These are phyloP conservation scores for Glycine tomentella DNA, from an alignment of 306 rosid genomes.

Conservation along the genomic window DNA sequence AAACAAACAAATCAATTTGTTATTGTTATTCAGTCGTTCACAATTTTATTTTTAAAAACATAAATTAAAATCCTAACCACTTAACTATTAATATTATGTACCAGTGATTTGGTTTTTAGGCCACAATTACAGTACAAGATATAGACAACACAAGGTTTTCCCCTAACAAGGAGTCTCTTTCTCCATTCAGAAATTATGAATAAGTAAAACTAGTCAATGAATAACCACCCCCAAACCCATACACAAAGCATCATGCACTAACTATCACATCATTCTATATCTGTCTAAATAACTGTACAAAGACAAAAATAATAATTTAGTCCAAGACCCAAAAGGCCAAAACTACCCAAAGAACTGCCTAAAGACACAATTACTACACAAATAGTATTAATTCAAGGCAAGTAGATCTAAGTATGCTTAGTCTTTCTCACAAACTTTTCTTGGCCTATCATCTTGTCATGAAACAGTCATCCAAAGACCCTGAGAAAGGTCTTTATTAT, in stretches of 20 bases:
- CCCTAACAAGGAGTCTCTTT: too few relatives aligned
- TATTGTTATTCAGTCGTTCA: constrained; percentile 17
- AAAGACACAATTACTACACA: neutral
- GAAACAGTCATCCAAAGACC: constrained; percentile 30
- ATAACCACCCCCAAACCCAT: too few relatives aligned
- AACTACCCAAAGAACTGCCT: neutral
- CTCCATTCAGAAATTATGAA: too few relatives aligned
- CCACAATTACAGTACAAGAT: too few relatives aligned
- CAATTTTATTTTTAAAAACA: neutral
- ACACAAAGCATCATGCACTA: too few relatives aligned
- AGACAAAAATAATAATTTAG: neutral
- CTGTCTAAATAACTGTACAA: neutral
- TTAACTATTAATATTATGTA: neutral
- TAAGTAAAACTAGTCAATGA: too few relatives aligned
- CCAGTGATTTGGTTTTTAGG: neutral
- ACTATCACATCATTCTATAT: too few relatives aligned
- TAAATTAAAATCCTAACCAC: constrained; percentile 28
- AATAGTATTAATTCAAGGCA: neutral
- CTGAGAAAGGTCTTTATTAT: neutral
- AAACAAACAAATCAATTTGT: constrained; percentile 16
- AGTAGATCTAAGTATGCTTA: neutral
- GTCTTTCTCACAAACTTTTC: neutral
- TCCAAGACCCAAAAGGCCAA: neutral
- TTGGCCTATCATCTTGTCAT: constrained; percentile 1
- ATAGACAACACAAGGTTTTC: too few relatives aligned